Conservation (phyloP, 495 filamentous ascomycete species). For the Copromyces sp. region DNA sequence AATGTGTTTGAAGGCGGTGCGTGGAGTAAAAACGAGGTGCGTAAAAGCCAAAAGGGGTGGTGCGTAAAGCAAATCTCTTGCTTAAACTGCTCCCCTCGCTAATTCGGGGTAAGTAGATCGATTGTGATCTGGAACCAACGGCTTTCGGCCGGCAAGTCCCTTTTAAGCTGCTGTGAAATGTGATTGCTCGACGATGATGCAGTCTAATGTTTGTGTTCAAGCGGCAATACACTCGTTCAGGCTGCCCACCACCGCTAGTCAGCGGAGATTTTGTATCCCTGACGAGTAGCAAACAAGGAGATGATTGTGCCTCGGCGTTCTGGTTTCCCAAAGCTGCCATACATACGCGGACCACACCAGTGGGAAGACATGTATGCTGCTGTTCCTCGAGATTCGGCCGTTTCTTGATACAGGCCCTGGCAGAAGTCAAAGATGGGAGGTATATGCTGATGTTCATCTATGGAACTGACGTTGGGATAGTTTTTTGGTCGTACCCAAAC, state of each 20-base stretch:
- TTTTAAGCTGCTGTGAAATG: neutral
- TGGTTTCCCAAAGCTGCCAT: neutral
- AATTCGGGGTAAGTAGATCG: neutral
- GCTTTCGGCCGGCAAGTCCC: neutral
- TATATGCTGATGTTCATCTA: neutral
- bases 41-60: too few species aligned
- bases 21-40: too few species aligned
- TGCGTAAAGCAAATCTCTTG: too few species aligned
- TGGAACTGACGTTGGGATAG: neutral
- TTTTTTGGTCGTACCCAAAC: neutral
- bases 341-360: neutral
- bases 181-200: neutral
- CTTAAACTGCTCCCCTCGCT: neutral
- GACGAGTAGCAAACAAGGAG: neutral
- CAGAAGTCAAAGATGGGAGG: neutral
- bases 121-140: neutral
- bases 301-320: neutral
- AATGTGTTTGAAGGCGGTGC: too few species aligned
- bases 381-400: neutral
- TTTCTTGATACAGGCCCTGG: neutral
- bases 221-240: neutral
- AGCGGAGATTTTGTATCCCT: neutral
- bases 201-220: neutral
- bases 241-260: neutral
- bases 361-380: neutral